Base-by-base conservation (phyloP, 768 basidiomycete genomes). In the Lentinula sp. region DNA sequence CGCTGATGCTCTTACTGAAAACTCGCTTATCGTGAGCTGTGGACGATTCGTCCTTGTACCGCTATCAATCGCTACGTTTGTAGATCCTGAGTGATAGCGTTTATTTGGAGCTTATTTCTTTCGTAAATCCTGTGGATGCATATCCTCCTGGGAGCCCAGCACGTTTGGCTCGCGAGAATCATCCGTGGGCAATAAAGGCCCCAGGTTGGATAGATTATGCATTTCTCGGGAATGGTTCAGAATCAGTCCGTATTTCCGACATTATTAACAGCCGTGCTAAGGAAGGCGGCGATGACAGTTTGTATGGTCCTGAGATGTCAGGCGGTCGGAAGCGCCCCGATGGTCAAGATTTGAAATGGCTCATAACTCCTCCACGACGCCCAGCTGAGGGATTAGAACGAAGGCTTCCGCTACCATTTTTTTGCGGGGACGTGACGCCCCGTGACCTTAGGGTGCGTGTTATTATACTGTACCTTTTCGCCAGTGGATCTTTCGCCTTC, bases 141-240 rank as follows among this genome's bases (percentile, higher is more conserved):
- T 87, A 87, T 62, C 84, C 83, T 2, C 77, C 76, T 0, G 74
- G 73, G 7, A 80, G 82, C 35, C 79, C 79, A 13, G 76, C 75
- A 42, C 76, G 79, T 16, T 57, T 66, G 2, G 66, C 71, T 28
- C 81, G 86, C 2, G 79, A 79, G 23, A 57, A 62, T 0, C 77
- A 84, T 63, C 74, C 72, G 3, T 90, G 88, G 88, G 81, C 81
- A 0, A 62, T 68, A 9, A 83, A 81, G 63, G 41, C 65, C 0
- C 81, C 79, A 0, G 88, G 87, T 12, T 90, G 87, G 87, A 83
- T 88, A 57, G 86, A 88, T 65, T 88, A 76, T 63, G 80, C 85
- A 0, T 84, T 84, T 67, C 80, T 85, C 16, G 87, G 87, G 9
- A 81, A 82, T 13, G 74, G 78, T 7, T 69, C 73, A 0, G 66